Base-by-base conservation (phyloP, 1,284 basidiomycete species). In the Ceratobasidium sp. region DNA sequence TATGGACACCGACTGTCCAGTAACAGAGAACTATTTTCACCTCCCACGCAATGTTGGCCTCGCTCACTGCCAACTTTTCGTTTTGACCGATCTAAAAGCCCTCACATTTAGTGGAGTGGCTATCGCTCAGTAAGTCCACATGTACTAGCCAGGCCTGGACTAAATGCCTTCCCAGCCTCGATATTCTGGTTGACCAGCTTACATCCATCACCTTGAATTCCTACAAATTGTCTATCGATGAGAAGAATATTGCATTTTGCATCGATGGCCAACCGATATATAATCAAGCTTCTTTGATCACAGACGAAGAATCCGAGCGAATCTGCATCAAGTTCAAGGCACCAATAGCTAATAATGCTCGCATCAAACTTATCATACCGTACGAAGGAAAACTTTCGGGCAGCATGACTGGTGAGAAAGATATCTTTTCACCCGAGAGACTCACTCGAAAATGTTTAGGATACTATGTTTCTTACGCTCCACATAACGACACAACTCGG, bases 21-120 rank as follows among this genome's bases (percentile, higher is more conserved):
- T 2, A 43, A 21, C 1, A 36, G 21, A 48, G n/a, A 48, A 21
- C 18, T 8, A 23, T 3, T 64, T 32, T 50, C 43, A 10, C 30
- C 61, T 65, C 21, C 61, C 61, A n/a, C 18, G 14, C 5, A 28
- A 65, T 43, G 8, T 65, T 32, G 78, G 77, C 58, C 82, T 82
- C 26, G 76, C 78, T 70, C 83, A 84, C 78, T 86, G 86, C 77
- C 83, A 84, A 69, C 79, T 86, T 23, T 80, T 80, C 30, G 79
- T 86, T 81, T 83, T 84, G 79, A 84, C 85, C 16, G 83, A 84
- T 73, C 81, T 86, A 57, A 77, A 82, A 28, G 72, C 76, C 0
- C 78, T 80, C 21, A 78, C 76, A 16, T 86, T 85, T 77, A 78
- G 80, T 2, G 85, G 85, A 32, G 80, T 82, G 71, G 83, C 80